Percentiles rank a stretch among this genome's conserved stretches.
phyloP scores from a whole-genome alignment of 306 rosid genomes.

The Hylodesmum podocarpum region DNA sequence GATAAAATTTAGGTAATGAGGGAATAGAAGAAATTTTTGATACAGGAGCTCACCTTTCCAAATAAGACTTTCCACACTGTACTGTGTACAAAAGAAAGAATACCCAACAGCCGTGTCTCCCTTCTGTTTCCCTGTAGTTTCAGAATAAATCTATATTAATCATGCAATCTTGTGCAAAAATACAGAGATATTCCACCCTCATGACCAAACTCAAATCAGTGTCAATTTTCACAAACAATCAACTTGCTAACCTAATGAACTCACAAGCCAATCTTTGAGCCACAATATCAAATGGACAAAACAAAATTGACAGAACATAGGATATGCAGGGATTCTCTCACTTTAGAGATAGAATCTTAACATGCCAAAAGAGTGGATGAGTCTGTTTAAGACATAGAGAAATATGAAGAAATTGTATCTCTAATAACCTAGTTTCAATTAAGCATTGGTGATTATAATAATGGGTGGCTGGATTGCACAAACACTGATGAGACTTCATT shows the following conservation, averaged over 20 bases:
- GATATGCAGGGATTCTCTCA: background rate
- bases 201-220: constrained; percentile 13
- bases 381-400: background rate
- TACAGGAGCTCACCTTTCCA: constrained; percentile 69
- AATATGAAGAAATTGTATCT: background rate
- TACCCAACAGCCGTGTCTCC: constrained; percentile 88
- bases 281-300: background rate
- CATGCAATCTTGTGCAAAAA: constrained; percentile 5
- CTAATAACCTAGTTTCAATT: background rate
- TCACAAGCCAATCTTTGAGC: background rate
- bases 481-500: background rate
- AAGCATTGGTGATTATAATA: background rate
- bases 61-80: constrained; percentile 97
- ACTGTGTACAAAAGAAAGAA: constrained; percentile 95
- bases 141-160: constrained; percentile 27
- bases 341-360: background rate
- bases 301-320: background rate
- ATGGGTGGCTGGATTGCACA: background rate
- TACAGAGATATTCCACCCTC: background rate
- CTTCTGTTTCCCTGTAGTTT: constrained; percentile 86
- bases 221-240: background rate
- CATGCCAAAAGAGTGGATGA: background rate
- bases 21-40: background rate
- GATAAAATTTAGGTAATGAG: background rate
- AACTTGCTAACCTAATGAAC: background rate